Evolutionary conservation across 345 rosid genomes (phyloP).

Genomic region (Gossypium turneri): DNA sequence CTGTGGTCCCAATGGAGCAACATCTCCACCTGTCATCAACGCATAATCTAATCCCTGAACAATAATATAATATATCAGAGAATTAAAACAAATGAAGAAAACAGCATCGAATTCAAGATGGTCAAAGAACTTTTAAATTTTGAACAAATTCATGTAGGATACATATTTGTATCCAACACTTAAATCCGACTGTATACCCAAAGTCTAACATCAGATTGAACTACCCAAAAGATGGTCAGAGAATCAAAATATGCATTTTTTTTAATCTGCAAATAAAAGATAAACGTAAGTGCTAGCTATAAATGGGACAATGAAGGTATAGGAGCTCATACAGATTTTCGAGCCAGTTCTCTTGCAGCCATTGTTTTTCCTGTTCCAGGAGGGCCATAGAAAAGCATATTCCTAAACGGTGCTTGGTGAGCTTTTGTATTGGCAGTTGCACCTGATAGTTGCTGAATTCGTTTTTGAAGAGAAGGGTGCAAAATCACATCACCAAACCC

Average conservation of each 20-base stretch:
- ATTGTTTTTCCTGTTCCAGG: constrained; percentile 99
- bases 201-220: neutral
- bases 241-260: constrained; percentile 4
- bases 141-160: no score
- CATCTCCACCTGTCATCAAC: constrained; percentile 98
- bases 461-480: constrained; percentile 78
- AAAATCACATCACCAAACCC: constrained; percentile 94
- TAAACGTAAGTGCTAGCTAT: neutral
- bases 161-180: no score
- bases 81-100: constrained; percentile 4
- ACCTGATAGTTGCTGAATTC: constrained; percentile 78
- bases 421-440: constrained; percentile 97
- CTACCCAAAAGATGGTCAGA: neutral
- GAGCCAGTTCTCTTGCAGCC: constrained; percentile 95
- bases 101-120: neutral
- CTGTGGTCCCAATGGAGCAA: constrained; percentile 95
- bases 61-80: constrained; percentile 19
- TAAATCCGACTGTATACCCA: neutral
- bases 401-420: constrained; percentile 91
- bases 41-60: constrained; percentile 96
- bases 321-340: constrained; percentile 67
- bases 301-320: neutral
- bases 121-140: no score
- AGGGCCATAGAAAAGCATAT: constrained; percentile 96
- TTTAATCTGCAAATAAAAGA: neutral